These are phyloP conservation scores for Globisporangium alternatum DNA, from an alignment of 352 stramenopile genomes.

Conservation along the genomic window DNA sequence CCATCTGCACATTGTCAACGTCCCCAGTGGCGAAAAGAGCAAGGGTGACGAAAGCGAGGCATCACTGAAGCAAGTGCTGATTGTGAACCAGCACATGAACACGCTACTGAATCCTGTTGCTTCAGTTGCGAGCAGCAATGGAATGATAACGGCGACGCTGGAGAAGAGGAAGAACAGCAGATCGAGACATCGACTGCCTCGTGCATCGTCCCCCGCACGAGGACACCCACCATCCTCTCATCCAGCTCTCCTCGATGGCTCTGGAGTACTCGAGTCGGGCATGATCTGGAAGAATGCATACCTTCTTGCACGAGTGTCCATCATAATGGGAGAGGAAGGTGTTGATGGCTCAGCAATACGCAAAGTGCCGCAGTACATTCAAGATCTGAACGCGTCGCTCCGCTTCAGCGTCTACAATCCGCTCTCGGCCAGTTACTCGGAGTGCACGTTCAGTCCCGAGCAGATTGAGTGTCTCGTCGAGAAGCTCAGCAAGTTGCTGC, in stretches of 20 bases:
- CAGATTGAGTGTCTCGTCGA: conserved; percentile 7
- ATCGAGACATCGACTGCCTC: conserved; percentile 20
- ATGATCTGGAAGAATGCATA: conserved; percentile 56
- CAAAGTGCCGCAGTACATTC: conserved; percentile 10
- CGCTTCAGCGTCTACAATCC: conserved; percentile 15
- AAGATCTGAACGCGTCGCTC: conserved; percentile 6
- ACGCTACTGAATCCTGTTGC: conserved; percentile 9
- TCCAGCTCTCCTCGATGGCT: not conserved
- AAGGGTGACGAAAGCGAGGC: conserved; percentile 7
- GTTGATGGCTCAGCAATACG: not conserved
- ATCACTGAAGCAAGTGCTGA: conserved; percentile 25
- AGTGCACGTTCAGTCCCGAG: conserved; percentile 9
- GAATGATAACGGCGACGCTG: conserved; percentile 4
- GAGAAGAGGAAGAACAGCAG: conserved; percentile 22
- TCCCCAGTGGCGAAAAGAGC: conserved; percentile 16
- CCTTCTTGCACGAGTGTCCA: conserved; percentile 35
- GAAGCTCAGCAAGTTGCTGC: not conserved
- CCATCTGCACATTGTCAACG: conserved; percentile 40
- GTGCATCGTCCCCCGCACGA: conserved; percentile 13
- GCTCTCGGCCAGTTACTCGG: conserved; percentile 11
- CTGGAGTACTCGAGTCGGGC: conserved; percentile 38
- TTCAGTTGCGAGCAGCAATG: not conserved
- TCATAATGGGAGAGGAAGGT: conserved; percentile 12
- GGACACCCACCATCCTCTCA: conserved; percentile 13
- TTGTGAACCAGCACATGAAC: conserved; percentile 41